Evolutionary conservation across 202 grass and related monocot species (phyloP), one percentile per base, ranked within the genome.

Genomic region (Saccharum hybrid): DNA sequence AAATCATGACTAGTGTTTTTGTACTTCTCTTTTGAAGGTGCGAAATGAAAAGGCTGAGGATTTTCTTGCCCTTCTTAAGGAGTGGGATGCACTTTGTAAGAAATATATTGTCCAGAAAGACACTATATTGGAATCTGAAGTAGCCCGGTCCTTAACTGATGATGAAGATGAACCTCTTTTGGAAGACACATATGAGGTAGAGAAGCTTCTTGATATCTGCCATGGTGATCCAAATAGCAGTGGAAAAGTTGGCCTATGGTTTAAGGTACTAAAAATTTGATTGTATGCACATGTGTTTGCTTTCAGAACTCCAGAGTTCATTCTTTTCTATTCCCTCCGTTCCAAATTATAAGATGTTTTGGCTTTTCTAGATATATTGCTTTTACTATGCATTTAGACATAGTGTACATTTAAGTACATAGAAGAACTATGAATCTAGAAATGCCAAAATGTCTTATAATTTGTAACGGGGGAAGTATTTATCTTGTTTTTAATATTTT

Each of bases 1-100:
- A 62, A 46, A 42, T 57, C 12, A 59, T 34, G 34, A 71, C 19
- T 40, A 76, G 18, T 74, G 12, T 10, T 9, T 56, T 37, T 75
- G 10, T 63, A 57, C 39, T 36, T 79, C 66, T 49, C 33, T 22
- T 28, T 33, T 87, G 15, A 38, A 93, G 90, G 90, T 90, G 61
- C 78, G 77, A 11, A 93, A 93, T 37, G 90, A 92, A 62, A 92
- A 89, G 69, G 83, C 86, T 49, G 86, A 89, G 63, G 73, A 86
- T 34, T 92, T 92, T 86, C 68, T 92, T 21, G 76, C 62, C 21
- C 83, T 89, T 21, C 46, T 92, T 11, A 83, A 81, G 48, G 86
- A 92, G 34, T 92, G 90, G 86, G 75, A 72, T 40, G 81, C 83
- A 66, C 36, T 89, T 10, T 83, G 80, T 15, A 65, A 76, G 36